These are phyloP conservation scores for Myxozyma monticola DNA, from an alignment of 805 yeast species.

Conservation along the genomic window DNA sequence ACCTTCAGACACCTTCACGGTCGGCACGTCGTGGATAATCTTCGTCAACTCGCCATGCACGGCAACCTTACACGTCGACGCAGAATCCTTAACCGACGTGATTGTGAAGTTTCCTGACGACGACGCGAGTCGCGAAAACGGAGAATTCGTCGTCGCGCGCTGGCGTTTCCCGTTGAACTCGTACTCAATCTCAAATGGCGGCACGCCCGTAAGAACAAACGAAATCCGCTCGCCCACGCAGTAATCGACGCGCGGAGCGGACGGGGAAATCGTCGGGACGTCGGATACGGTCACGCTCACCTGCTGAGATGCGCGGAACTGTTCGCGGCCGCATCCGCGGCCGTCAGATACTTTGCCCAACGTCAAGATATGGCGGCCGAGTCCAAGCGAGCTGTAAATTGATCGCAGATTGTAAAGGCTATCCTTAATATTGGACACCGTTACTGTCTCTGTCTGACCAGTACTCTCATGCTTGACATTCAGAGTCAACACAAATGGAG, in stretches of 20 bases:
- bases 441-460: slow-evolving; percentile 52
- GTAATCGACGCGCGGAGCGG: slow-evolving; percentile 50
- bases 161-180: slow-evolving; percentile 64
- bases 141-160: slow-evolving; percentile 52
- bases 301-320: slow-evolving; percentile 43
- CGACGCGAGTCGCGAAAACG: slow-evolving; percentile 71
- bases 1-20: slow-evolving; percentile 85
- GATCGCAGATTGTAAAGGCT: slow-evolving; percentile 43
- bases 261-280: slow-evolving; percentile 63
- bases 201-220: slow-evolving; percentile 70
- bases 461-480: slow-evolving; percentile 60
- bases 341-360: slow-evolving; percentile 62
- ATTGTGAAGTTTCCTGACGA: slow-evolving; percentile 76
- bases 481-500: slow-evolving; percentile 42
- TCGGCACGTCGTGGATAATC: slow-evolving; percentile 60
- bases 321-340: slow-evolving; percentile 62
- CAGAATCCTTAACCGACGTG: slow-evolving; percentile 68
- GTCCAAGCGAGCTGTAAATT: slow-evolving; percentile 52
- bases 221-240: slow-evolving; percentile 93
- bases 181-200: slow-evolving; percentile 78
- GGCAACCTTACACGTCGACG: slow-evolving; percentile 59
- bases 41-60: slow-evolving; percentile 38
- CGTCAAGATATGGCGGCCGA: slow-evolving; percentile 70
- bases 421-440: slow-evolving; percentile 47
- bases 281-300: slow-evolving; percentile 67